phyloP scores from a whole-genome alignment of 2,329 filamentous ascomycete genomes.

The Knufia fluminis region DNA sequence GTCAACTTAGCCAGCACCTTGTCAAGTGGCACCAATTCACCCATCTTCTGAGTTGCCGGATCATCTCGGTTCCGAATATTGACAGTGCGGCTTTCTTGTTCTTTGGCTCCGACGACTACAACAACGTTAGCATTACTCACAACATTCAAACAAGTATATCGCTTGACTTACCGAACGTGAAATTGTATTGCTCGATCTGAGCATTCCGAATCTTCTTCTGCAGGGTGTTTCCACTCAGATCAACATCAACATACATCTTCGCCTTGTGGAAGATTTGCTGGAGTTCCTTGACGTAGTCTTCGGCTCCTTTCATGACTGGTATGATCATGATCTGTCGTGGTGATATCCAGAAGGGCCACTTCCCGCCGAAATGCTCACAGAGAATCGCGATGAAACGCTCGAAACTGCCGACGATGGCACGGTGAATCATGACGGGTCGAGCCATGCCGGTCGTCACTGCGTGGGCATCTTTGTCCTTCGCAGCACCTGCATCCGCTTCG shows the following conservation, averaged over 20 bases:
- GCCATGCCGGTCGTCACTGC: constrained; percentile 35
- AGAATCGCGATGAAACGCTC: constrained; percentile 44
- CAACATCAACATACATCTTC: constrained; percentile 40
- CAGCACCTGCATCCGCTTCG: constrained; percentile 22
- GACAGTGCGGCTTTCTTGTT: constrained; percentile 49
- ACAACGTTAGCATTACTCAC: constrained; percentile 10
- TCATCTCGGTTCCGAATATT: constrained; percentile 59
- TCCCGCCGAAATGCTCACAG: constrained; percentile 43
- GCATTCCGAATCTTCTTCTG: constrained; percentile 44
- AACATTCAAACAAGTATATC: neutral
- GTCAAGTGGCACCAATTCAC: constrained; percentile 52
- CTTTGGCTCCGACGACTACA: constrained; percentile 52
- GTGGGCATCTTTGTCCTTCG: constrained; percentile 27
- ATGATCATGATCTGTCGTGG: constrained; percentile 43
- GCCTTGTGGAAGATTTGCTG: constrained; percentile 36
- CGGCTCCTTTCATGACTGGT: constrained; percentile 41
- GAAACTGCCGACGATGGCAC: constrained; percentile 43
- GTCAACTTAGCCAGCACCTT: constrained; percentile 48
- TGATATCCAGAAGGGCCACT: constrained; percentile 46
- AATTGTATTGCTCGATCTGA: constrained; percentile 42
- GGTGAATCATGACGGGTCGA: constrained; percentile 43
- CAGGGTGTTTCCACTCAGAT: constrained; percentile 41
- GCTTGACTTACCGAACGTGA: constrained; percentile 39
- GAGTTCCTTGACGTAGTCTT: constrained; percentile 41
- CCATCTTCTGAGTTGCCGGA: constrained; percentile 52